These are phyloP conservation scores for Selaginella moellendorffii DNA, from an alignment of 75 land plant genomes.

Conservation along the genomic window DNA sequence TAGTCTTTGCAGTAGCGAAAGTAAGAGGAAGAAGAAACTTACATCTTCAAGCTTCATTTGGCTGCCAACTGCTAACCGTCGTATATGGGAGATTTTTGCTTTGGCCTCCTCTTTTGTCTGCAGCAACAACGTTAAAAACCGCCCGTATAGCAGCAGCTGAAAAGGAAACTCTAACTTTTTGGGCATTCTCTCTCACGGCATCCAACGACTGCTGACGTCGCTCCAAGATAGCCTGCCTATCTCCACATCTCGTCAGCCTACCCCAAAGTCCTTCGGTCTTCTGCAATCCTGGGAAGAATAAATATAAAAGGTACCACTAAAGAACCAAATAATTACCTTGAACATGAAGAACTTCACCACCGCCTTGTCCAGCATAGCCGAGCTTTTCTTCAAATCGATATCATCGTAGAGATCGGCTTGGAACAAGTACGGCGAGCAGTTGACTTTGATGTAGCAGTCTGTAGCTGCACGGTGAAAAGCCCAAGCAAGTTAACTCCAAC, in stretches of 20 bases:
- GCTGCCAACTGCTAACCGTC: conserved; percentile 23
- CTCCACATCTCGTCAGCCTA: conserved; percentile 20
- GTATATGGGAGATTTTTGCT: conserved; percentile 15
- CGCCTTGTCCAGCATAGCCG: conserved; percentile 19
- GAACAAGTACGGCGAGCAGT: conserved; percentile 28
- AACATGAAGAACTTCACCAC: conserved; percentile 24
- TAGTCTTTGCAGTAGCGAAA: not conserved
- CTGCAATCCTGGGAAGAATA: conserved; percentile 4
- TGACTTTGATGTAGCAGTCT: conserved; percentile 29
- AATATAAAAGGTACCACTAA: conserved; percentile 1
- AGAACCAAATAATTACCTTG: conserved; percentile 19
- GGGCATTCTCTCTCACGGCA: conserved; percentile 7
- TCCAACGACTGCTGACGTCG: conserved; percentile 23
- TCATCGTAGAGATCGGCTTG: conserved; percentile 27
- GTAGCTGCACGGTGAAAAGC: conserved; percentile 21
- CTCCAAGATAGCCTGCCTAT: conserved; percentile 16
- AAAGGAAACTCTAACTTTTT: conserved; percentile 11
- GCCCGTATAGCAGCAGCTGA: not conserved
- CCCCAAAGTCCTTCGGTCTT: conserved; percentile 20
- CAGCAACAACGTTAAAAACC: not conserved
- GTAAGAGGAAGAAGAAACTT: not conserved
- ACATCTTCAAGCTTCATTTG: conserved; percentile 34
- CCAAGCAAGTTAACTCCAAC: not conserved
- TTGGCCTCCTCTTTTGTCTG: conserved; percentile 14
- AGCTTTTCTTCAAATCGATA: conserved; percentile 22